A percentile compares a stretch with the other conserved stretches of the same genome.
Conservation (phyloP, 768 basidiomycete genomes). For the Pisolithus albus region DNA sequence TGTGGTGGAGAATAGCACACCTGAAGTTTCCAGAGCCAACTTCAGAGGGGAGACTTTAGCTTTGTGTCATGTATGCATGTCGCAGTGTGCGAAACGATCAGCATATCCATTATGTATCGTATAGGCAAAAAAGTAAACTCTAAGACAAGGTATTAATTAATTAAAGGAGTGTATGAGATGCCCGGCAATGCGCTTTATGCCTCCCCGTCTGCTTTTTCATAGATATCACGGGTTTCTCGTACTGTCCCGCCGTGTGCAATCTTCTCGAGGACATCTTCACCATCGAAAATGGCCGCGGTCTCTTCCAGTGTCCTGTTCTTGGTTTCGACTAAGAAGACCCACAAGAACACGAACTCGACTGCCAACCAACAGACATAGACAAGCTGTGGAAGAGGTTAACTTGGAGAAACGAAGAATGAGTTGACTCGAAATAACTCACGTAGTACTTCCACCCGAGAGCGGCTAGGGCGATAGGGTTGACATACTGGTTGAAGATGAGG, state of each 20-base stretch:
- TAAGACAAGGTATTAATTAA: no score
- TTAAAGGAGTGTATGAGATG: no score
- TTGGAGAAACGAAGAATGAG: neutral
- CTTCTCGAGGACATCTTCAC: slow-evolving; percentile 42
- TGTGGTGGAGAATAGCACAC: no score
- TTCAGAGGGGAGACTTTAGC: no score
- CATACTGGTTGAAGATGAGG: slow-evolving; percentile 86
- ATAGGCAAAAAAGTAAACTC: no score
- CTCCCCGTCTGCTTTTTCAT: no score
- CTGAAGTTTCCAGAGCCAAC: no score
- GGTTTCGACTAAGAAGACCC: slow-evolving; percentile 65
- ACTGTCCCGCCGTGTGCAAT: slow-evolving; percentile 22
- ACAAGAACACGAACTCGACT: slow-evolving; percentile 59
- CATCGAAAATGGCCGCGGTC: slow-evolving; percentile 77
- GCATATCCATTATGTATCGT: no score
- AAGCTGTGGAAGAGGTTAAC: neutral
- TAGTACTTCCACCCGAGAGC: slow-evolving; percentile 72
- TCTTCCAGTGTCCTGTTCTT: slow-evolving; percentile 71
- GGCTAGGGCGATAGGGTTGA: slow-evolving; percentile 73
- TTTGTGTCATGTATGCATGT: no score
- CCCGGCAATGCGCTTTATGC: no score
- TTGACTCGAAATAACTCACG: slow-evolving; percentile 26
- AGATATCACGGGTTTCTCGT: no score
- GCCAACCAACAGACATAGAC: slow-evolving; percentile 53
- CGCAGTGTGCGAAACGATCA: no score